Evolutionary conservation across 2,329 filamentous ascomycete genomes (phyloP).

Genomic region (Tetracladium maxilliforme): DNA sequence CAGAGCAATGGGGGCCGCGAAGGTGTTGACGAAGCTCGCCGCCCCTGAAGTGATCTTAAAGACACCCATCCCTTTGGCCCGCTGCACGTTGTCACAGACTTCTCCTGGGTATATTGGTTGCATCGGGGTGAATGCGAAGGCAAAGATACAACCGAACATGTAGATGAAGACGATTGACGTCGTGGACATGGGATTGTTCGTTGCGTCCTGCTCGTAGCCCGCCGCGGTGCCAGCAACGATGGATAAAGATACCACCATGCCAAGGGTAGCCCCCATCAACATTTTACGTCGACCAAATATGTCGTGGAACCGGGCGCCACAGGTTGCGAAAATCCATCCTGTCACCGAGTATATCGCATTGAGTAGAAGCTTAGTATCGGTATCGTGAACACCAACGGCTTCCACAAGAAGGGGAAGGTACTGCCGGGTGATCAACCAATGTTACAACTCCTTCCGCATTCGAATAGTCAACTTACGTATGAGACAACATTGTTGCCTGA

Average conservation of each 20-base stretch:
- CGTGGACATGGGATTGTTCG: slow-evolving; percentile 6
- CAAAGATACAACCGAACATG: slow-evolving; percentile 11
- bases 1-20: slow-evolving; percentile 11
- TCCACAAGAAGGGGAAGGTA: slow-evolving; percentile 11
- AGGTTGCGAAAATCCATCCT: slow-evolving; percentile 8
- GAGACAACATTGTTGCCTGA: too few relatives aligned
- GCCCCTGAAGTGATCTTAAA: slow-evolving; percentile 12
- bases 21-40: slow-evolving; percentile 12
- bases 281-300: slow-evolving; percentile 11
- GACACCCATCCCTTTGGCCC: slow-evolving; percentile 18
- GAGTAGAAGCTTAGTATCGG: slow-evolving; percentile 9
- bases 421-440: slow-evolving; percentile 6
- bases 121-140: slow-evolving; percentile 12
- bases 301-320: slow-evolving; percentile 10
- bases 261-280: slow-evolving; percentile 9
- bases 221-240: slow-evolving; percentile 9
- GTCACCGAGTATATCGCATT: slow-evolving; percentile 11
- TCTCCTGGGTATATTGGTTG: slow-evolving; percentile 16
- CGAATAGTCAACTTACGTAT: too few relatives aligned
- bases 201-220: slow-evolving; percentile 4
- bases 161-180: slow-evolving; percentile 12
- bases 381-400: slow-evolving; percentile 10
- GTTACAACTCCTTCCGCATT: too few relatives aligned
- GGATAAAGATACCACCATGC: slow-evolving; percentile 7
- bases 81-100: slow-evolving; percentile 19